These are phyloP conservation scores for Candida peoriensis DNA, from an alignment of 805 yeast species.

Conservation along the genomic window DNA sequence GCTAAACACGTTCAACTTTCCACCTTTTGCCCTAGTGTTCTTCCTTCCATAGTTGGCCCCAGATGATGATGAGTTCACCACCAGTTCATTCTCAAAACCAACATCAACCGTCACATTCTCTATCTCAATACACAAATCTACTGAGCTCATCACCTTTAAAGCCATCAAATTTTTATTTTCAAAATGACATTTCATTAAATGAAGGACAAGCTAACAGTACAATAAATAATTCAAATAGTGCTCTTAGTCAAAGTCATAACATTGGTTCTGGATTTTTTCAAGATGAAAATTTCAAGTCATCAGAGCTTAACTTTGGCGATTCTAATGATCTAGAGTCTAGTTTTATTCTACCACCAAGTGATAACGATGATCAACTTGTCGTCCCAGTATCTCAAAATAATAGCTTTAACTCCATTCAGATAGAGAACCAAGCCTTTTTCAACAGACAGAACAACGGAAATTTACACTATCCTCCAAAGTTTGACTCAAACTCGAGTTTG, in stretches of 20 bases:
- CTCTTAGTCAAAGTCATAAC: not conserved
- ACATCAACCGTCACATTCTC: conserved; percentile 10
- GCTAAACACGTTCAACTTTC: not conserved
- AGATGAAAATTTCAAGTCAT: conserved; percentile 10
- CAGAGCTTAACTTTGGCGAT: conserved; percentile 1
- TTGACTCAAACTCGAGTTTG: not conserved
- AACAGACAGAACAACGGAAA: too few species aligned
- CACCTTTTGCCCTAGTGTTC: not conserved
- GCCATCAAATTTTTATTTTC: conserved; percentile 14
- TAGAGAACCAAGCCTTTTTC: not conserved
- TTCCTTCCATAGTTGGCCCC: not conserved
- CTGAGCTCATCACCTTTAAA: conserved; percentile 17
- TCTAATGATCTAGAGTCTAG: not conserved
- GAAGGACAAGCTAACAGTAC: not conserved
- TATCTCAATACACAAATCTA: conserved; percentile 15
- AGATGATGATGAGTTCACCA: conserved; percentile 14
- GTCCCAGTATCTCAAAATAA: conserved; percentile 5
- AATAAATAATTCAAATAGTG: not conserved
- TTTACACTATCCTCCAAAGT: conserved; percentile 2
- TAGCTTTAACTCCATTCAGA: too few species aligned
- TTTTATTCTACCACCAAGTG: not conserved
- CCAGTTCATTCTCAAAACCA: too few species aligned
- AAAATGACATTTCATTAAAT: conserved; percentile 5
- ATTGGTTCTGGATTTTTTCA: conserved; percentile 1
- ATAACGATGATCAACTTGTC: conserved; percentile 1